Conservation (phyloP, 2,329 filamentous ascomycete genomes). For the Stemphylium vesicarium region DNA sequence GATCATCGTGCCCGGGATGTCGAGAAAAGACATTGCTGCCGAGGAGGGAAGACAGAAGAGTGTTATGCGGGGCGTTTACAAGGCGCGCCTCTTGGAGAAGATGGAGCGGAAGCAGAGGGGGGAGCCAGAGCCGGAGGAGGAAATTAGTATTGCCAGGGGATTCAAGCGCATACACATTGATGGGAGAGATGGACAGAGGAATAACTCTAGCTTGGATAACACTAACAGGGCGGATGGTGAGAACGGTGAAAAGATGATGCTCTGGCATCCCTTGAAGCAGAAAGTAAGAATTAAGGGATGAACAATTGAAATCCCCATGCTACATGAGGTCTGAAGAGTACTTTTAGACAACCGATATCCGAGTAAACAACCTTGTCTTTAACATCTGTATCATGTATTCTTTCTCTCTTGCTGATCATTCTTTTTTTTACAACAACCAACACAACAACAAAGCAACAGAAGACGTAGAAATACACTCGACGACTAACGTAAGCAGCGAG, state of each 20-base stretch:
- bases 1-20: conserved; percentile 17
- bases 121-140: not conserved
- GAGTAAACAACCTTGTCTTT: too few species aligned
- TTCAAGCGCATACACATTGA: conserved; percentile 7
- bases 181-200: not conserved
- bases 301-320: too few species aligned
- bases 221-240: not conserved
- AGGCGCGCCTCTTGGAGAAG: not conserved
- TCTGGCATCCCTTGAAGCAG: not conserved
- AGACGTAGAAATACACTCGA: too few species aligned
- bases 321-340: too few species aligned
- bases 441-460: too few species aligned
- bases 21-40: conserved; percentile 8
- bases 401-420: too few species aligned
- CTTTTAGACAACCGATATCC: too few species aligned
- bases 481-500: too few species aligned
- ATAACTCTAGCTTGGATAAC: not conserved
- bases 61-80: not conserved
- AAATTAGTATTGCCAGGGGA: not conserved
- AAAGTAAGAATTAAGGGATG: too few species aligned
- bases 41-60: conserved; percentile 8
- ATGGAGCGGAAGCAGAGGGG: not conserved
- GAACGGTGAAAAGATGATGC: not conserved
- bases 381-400: too few species aligned
- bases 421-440: too few species aligned